A percentile compares a stretch with the other conserved stretches of the same genome.
phyloP scores from a whole-genome alignment of 1,284 basidiomycete genomes.

The Leccinum subrobustum region DNA sequence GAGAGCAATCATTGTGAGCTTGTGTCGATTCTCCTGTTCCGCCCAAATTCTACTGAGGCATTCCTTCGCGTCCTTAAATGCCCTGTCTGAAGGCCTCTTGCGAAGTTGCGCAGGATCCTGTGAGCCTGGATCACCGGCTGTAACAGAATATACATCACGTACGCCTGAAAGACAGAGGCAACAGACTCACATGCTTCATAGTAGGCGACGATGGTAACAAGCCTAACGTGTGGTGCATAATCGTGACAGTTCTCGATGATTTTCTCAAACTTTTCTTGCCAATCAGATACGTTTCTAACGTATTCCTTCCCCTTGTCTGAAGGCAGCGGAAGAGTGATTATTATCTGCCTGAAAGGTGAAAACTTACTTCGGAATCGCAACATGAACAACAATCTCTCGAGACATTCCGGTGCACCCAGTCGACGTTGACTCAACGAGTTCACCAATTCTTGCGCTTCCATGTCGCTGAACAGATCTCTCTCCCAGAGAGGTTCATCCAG shows the following conservation, averaged over 20 bases:
- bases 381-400: neutral
- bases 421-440: neutral
- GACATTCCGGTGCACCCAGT: neutral
- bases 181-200: neutral
- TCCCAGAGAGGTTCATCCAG: neutral
- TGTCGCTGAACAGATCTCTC: neutral
- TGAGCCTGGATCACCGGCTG: neutral
- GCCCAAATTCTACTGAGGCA: too few species aligned
- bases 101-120: neutral
- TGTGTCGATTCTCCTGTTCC: too few species aligned
- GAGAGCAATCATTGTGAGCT: too few species aligned
- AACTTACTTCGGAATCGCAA: neutral
- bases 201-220: neutral
- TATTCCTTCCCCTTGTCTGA: too few species aligned
- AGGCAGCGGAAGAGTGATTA: neutral
- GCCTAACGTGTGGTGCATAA: neutral
- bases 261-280: too few species aligned
- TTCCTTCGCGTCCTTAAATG: neutral
- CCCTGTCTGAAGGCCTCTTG: neutral
- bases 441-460: neutral
- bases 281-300: too few species aligned
- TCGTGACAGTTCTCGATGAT: too few species aligned
- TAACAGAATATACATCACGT: neutral
- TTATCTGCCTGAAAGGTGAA: neutral
- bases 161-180: neutral